Conservation (phyloP, 2,329 filamentous ascomycete genomes). For the Sporothrix phasma region DNA sequence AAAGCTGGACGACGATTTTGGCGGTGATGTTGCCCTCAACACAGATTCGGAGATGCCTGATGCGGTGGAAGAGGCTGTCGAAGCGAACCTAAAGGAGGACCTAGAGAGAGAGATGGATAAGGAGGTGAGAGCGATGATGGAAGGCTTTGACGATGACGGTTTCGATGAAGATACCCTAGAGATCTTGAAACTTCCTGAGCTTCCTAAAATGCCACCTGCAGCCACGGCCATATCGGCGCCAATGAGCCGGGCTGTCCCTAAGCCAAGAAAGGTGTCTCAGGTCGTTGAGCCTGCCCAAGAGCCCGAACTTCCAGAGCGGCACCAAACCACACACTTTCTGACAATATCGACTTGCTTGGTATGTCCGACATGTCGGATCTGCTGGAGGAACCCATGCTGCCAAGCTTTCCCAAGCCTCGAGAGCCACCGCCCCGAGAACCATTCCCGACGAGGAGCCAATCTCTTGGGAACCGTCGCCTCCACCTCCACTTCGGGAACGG, state of each 20-base stretch:
- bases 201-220: not conserved
- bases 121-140: not conserved
- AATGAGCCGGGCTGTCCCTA: not conserved
- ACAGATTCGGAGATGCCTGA: not conserved
- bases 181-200: not conserved
- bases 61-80: not conserved
- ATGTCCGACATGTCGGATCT: slow-evolving; percentile 2
- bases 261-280: not conserved
- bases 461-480: not conserved
- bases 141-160: not conserved
- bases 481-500: not conserved
- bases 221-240: not conserved
- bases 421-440: not conserved
- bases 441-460: not conserved
- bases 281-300: not conserved
- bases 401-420: not conserved
- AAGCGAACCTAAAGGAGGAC: not conserved
- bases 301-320: not conserved
- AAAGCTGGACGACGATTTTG: not conserved
- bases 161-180: not conserved
- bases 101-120: slow-evolving; percentile 17
- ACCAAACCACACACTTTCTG: not conserved
- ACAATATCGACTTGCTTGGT: not conserved
- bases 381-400: not conserved
- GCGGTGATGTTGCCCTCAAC: not conserved